Evolutionary conservation across 352 stramenopile genomes (phyloP).

Genomic region (Pythium volutum): DNA sequence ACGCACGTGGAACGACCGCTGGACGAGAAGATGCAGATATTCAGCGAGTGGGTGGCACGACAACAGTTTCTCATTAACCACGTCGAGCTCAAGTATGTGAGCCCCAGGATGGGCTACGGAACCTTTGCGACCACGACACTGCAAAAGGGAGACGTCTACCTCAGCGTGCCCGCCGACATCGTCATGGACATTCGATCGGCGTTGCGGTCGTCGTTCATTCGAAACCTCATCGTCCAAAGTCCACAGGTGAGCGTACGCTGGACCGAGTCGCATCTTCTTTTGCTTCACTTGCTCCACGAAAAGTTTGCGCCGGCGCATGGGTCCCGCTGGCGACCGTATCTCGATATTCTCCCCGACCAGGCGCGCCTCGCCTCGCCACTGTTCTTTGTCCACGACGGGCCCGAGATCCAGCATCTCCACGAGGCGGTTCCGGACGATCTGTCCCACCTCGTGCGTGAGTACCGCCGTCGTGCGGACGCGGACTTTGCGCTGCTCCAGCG

Average conservation of each 20-base stretch:
- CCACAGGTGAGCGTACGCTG: not conserved
- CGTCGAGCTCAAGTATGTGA: slow-evolving; percentile 53
- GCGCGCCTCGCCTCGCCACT: slow-evolving; percentile 35
- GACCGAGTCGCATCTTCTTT: slow-evolving; percentile 24
- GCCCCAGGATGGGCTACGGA: slow-evolving; percentile 53
- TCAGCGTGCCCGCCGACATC: slow-evolving; percentile 60
- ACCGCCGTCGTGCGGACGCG: slow-evolving; percentile 17
- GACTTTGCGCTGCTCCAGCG: slow-evolving; percentile 2
- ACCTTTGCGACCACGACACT: slow-evolving; percentile 61
- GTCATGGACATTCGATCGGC: slow-evolving; percentile 77
- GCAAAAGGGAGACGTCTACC: slow-evolving; percentile 59
- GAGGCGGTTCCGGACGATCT: slow-evolving; percentile 41
- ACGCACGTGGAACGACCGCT: not conserved
- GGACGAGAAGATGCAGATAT: slow-evolving; percentile 15
- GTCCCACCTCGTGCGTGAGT: slow-evolving; percentile 14
- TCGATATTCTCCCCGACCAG: slow-evolving; percentile 68
- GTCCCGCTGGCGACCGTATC: slow-evolving; percentile 82
- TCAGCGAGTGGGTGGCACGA: slow-evolving; percentile 31
- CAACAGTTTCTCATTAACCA: slow-evolving; percentile 43
- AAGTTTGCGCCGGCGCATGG: slow-evolving; percentile 48
- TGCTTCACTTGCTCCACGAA: slow-evolving; percentile 84
- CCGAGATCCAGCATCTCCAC: slow-evolving; percentile 31
- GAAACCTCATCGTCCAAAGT: slow-evolving; percentile 11
- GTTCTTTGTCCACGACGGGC: slow-evolving; percentile 32
- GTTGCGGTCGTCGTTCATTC: slow-evolving; percentile 40